Percentiles rank a stretch among this genome's conserved stretches.
These are phyloP conservation scores for Phoma sp. DNA, from an alignment of 2,329 filamentous ascomycete genomes.

Conservation along the genomic window DNA sequence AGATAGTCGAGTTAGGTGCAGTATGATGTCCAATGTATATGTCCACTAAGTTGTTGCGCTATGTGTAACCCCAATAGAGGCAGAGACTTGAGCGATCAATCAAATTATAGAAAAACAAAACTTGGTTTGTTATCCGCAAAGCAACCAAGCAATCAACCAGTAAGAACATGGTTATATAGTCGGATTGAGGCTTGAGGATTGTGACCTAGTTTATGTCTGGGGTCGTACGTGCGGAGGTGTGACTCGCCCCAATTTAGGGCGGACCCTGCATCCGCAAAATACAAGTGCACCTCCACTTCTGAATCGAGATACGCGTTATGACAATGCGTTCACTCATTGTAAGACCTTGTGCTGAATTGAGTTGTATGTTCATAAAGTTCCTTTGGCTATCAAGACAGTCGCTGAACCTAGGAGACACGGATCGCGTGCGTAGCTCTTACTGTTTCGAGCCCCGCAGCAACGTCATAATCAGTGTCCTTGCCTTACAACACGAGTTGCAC, in stretches of 20 bases:
- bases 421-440: slow-evolving; percentile 8
- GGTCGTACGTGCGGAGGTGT: neutral
- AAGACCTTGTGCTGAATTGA: neutral
- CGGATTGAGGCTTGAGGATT: neutral
- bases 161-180: too few species aligned
- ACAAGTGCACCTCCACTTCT: slow-evolving; percentile 5
- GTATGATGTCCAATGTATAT: too few species aligned
- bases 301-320: neutral
- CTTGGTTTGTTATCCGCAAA: neutral
- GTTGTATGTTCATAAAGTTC: neutral
- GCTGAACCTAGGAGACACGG: slow-evolving; percentile 3
- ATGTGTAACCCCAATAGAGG: too few species aligned
- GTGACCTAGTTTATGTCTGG: neutral
- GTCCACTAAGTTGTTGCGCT: too few species aligned
- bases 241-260: neutral
- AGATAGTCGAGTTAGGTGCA: too few species aligned
- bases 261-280: slow-evolving; percentile 12
- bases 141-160: too few species aligned
- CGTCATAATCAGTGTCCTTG: slow-evolving; percentile 14
- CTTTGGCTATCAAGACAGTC: slow-evolving; percentile 10
- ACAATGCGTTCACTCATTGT: neutral
- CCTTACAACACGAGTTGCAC: slow-evolving; percentile 8
- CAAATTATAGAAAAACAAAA: too few species aligned
- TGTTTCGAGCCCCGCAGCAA: slow-evolving; percentile 12
- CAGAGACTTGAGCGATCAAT: too few species aligned